Evolutionary conservation across 768 basidiomycete genomes (phyloP), one percentile per base, ranked within the genome.

Genomic region (Pholiota microspora): DNA sequence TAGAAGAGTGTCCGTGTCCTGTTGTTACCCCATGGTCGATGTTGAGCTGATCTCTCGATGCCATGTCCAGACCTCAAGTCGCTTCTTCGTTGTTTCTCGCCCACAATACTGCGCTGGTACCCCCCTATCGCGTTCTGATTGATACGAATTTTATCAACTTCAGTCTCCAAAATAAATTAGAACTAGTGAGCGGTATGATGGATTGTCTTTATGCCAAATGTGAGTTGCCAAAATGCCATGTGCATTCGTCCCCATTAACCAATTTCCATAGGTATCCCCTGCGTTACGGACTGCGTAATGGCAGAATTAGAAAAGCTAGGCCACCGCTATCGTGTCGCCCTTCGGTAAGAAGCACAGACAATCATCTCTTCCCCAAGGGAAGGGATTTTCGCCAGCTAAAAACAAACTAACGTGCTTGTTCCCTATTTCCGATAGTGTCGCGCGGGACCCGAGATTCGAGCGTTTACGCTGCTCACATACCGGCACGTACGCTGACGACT

Each of bases 101-200:
- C 3, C 97, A 98, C 70, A 98, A 99, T 69, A 86, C 89, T 18
- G 89, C 97, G 16, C 89, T 99, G 45, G 95, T 92, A 0, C 97
- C 97, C 0, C 97, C 97, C 2, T 99, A 98, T 68, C 86, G 96
- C 16, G 92, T 99, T 24, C 83, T 99, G 34, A 93, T 99, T 56
- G 97, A 99, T 71, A 99, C 97, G 67, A 99, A 99, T 69, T 98
- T 99, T 63, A 99, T 99, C 79, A 98, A 98, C 68, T 96, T 98
- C 69, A 92, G 89, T 61, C 79, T 99, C 46, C 97, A 99, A 75
- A 99, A 98, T 72, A 97, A 98, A 70, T 75, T 99, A 60, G 97
- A 99, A 69, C 80, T 98, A 51, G 78, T 98, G 18, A 85, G 88
- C 64, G 94, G 92, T n/a, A 98, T 99, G 97, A 98, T 99, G 97